These are phyloP conservation scores for Linum trigynum DNA, from an alignment of 345 rosid species.

Conservation along the genomic window DNA sequence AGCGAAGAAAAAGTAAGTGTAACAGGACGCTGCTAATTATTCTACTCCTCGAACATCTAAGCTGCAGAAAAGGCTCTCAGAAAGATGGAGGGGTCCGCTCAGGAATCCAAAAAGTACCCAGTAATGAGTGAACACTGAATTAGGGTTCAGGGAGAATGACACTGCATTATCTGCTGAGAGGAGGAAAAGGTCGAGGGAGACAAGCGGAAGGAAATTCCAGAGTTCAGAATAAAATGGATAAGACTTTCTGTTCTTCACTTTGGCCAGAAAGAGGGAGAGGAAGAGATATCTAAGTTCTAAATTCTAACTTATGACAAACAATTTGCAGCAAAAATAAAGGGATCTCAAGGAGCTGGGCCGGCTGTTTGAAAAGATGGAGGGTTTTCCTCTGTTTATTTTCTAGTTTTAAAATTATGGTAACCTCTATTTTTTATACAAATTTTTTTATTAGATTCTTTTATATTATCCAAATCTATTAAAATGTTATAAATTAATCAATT, in stretches of 20 bases:
- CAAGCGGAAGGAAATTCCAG: background rate
- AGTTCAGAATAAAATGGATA: background rate
- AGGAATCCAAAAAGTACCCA: background rate
- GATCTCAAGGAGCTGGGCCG: too few species aligned
- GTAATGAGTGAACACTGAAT: background rate
- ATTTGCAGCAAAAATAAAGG: too few species aligned
- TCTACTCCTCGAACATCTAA: background rate
- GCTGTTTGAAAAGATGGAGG: too few species aligned
- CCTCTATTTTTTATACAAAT: too few species aligned
- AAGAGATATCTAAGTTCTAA: too few species aligned
- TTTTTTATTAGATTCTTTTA: too few species aligned
- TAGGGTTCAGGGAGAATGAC: background rate
- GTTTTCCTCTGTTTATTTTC: too few species aligned
- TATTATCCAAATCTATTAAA: too few species aligned
- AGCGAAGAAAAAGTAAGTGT: background rate
- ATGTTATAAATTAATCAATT: too few species aligned
- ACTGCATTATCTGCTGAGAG: background rate
- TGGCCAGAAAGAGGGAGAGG: too few species aligned
- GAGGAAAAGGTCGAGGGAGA: background rate
- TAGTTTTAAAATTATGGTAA: too few species aligned
- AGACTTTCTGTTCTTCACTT: background rate
- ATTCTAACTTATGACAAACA: too few species aligned
- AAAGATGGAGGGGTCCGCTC: background rate
- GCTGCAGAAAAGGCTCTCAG: background rate
- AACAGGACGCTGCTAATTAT: background rate